phyloP scores from a whole-genome alignment of 2,329 filamentous ascomycete genomes.

The Tolypocladium tropicale region DNA sequence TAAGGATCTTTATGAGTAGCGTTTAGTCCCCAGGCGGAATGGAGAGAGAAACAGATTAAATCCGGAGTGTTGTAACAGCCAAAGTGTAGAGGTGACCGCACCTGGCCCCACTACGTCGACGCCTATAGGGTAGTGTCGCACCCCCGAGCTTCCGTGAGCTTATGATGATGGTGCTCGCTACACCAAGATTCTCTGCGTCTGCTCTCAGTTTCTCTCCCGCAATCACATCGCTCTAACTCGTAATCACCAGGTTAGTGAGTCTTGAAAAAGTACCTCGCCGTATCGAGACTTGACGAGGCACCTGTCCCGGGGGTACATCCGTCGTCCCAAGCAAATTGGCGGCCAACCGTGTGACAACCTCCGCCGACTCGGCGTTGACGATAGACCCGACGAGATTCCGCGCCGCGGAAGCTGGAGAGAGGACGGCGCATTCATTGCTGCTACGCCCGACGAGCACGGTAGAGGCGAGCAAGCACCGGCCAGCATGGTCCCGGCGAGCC shows the following conservation, averaged over 20 bases:
- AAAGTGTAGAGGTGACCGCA: too few species aligned
- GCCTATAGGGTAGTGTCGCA: background rate
- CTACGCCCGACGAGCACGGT: background rate
- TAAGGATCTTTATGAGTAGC: too few species aligned
- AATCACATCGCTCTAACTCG: background rate
- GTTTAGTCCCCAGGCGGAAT: too few species aligned
- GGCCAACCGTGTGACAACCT: too few species aligned
- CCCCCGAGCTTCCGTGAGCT: background rate
- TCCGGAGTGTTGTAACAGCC: too few species aligned
- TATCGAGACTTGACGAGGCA: background rate
- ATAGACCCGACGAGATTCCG: background rate
- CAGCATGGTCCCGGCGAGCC: slow-evolving; percentile 16
- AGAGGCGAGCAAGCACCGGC: background rate
- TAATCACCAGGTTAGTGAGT: background rate
- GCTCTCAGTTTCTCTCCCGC: background rate
- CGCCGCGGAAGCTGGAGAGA: too few species aligned
- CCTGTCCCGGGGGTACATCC: background rate
- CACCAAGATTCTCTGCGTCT: background rate
- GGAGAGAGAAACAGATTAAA: too few species aligned
- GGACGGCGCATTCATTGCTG: too few species aligned
- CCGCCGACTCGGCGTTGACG: background rate
- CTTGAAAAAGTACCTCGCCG: background rate
- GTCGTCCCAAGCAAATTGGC: too few species aligned
- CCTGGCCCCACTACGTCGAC: too few species aligned
- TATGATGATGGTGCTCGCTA: background rate